phyloP scores from a whole-genome alignment of 2,329 filamentous ascomycete species.

The Diaporthe ampelina region DNA sequence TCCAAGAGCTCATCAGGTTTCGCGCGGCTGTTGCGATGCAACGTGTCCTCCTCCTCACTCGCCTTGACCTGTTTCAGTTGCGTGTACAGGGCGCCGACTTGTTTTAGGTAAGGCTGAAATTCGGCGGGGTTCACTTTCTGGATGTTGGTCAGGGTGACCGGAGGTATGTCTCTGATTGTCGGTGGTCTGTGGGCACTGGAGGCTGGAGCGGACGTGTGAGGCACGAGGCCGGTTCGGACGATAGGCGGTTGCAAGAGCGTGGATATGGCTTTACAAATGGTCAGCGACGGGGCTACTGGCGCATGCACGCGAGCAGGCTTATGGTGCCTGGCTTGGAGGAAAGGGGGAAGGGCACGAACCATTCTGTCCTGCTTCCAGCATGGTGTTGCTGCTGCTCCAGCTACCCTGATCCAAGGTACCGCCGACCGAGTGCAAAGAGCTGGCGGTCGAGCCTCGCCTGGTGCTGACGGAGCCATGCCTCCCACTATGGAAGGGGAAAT shows the following conservation, averaged over 20 bases:
- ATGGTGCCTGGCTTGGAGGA: background rate
- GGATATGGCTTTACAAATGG: constrained; percentile 78
- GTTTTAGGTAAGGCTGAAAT: constrained; percentile 86
- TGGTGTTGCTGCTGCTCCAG: constrained; percentile 67
- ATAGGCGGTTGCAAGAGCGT: constrained; percentile 94
- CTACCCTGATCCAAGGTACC: constrained; percentile 79
- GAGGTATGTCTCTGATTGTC: constrained; percentile 90
- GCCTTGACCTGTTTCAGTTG: constrained; percentile 88
- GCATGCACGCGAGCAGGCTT: background rate
- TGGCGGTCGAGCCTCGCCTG: constrained; percentile 85
- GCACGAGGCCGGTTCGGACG: constrained; percentile 86
- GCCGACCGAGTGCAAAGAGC: constrained; percentile 89
- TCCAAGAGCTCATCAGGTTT: constrained; percentile 61
- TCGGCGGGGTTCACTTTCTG: constrained; percentile 82
- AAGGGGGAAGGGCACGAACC: constrained; percentile 61
- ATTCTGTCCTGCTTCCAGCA: constrained; percentile 85
- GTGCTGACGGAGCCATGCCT: constrained; percentile 42
- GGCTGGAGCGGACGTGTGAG: constrained; percentile 78
- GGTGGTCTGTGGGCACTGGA: constrained; percentile 85
- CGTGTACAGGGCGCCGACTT: constrained; percentile 90
- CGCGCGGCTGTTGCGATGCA: constrained; percentile 53
- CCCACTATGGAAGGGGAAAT: constrained; percentile 70
- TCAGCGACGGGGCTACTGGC: constrained; percentile 31
- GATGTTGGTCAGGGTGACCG: constrained; percentile 91
- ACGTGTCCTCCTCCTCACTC: constrained; percentile 73